Conservation (phyloP, 2,329 filamentous ascomycete genomes). For the Exophiala mesophila region DNA sequence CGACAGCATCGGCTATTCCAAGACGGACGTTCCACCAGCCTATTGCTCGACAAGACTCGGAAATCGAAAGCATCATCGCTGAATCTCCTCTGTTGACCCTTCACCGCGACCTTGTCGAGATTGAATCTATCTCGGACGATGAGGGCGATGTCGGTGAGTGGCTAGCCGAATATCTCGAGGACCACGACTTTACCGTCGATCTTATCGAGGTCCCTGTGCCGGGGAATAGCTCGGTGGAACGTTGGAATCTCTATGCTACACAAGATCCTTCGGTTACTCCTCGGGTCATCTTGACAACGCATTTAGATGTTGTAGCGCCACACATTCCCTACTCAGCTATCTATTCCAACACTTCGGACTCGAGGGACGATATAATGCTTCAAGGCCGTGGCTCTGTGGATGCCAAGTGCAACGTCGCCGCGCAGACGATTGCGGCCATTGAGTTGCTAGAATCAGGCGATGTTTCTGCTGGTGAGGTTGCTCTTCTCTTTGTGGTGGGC, state of each 20-base stretch:
- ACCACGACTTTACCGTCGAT: slow-evolving; percentile 58
- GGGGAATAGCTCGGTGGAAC: slow-evolving; percentile 32
- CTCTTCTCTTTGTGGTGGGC: slow-evolving; percentile 64
- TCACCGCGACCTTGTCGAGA: slow-evolving; percentile 68
- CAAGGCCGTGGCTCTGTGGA: slow-evolving; percentile 44
- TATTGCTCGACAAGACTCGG: not conserved
- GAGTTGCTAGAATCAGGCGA: slow-evolving; percentile 41
- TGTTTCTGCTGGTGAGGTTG: slow-evolving; percentile 29
- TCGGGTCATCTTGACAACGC: slow-evolving; percentile 54
- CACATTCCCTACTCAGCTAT: slow-evolving; percentile 41
- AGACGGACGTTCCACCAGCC: too few species aligned
- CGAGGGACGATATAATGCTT: slow-evolving; percentile 33
- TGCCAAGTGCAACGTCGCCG: slow-evolving; percentile 43
- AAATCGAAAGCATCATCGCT: slow-evolving; percentile 29
- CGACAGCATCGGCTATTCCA: too few species aligned
- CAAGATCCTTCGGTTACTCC: slow-evolving; percentile 32
- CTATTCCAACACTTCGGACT: slow-evolving; percentile 27
- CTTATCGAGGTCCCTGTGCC: slow-evolving; percentile 44
- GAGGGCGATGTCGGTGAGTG: slow-evolving; percentile 66
- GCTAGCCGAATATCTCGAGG: slow-evolving; percentile 61
- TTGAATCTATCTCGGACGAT: slow-evolving; percentile 64
- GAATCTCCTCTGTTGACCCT: slow-evolving; percentile 58
- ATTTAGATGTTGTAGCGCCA: slow-evolving; percentile 67
- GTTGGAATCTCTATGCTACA: slow-evolving; percentile 76
- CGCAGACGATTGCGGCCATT: slow-evolving; percentile 40